These are phyloP conservation scores for Pichia sp. DNA, from an alignment of 1,139 yeast species.

Conservation along the genomic window DNA sequence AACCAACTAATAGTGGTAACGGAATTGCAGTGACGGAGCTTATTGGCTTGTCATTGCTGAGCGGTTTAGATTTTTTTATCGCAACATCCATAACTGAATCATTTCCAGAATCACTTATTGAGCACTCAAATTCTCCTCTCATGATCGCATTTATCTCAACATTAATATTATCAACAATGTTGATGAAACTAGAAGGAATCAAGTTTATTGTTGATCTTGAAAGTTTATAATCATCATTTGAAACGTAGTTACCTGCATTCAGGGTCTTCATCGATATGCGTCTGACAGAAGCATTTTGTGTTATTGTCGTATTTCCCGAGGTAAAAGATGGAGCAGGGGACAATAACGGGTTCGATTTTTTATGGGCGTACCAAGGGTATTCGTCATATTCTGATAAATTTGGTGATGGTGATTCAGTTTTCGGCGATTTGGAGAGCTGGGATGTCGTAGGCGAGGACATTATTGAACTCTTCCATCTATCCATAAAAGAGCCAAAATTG, in stretches of 20 bases:
- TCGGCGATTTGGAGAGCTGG: slow-evolving; percentile 10
- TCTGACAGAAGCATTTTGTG: slow-evolving; percentile 1
- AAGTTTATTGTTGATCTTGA: slow-evolving; percentile 9
- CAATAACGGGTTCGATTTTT: slow-evolving; percentile 4
- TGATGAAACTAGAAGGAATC: slow-evolving; percentile 2
- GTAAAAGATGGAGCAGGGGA: slow-evolving; percentile 12
- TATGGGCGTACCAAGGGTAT: slow-evolving; percentile 33
- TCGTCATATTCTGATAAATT: slow-evolving; percentile 42
- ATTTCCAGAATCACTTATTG: not conserved
- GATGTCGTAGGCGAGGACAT: slow-evolving; percentile 16
- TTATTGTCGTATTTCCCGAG: slow-evolving; percentile 4
- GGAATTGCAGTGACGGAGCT: slow-evolving; percentile 9
- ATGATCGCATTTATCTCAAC: slow-evolving; percentile 13
- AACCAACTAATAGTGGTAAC: slow-evolving; percentile 45
- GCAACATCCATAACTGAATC: slow-evolving; percentile 10
- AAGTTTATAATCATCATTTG: slow-evolving; percentile 6
- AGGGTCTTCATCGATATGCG: slow-evolving; percentile 4
- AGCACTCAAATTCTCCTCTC: slow-evolving; percentile 10
- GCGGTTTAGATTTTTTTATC: not conserved
- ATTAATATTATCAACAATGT: slow-evolving; percentile 5
- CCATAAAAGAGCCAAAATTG: slow-evolving; percentile 29
- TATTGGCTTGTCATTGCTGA: not conserved
- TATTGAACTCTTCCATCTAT: slow-evolving; percentile 24
- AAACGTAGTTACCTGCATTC: slow-evolving; percentile 2
- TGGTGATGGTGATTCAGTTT: slow-evolving; percentile 39